Evolutionary conservation across 2,329 filamentous ascomycete genomes (phyloP), one percentile per base, ranked within the genome.

Genomic region (Claviceps paspali): DNA sequence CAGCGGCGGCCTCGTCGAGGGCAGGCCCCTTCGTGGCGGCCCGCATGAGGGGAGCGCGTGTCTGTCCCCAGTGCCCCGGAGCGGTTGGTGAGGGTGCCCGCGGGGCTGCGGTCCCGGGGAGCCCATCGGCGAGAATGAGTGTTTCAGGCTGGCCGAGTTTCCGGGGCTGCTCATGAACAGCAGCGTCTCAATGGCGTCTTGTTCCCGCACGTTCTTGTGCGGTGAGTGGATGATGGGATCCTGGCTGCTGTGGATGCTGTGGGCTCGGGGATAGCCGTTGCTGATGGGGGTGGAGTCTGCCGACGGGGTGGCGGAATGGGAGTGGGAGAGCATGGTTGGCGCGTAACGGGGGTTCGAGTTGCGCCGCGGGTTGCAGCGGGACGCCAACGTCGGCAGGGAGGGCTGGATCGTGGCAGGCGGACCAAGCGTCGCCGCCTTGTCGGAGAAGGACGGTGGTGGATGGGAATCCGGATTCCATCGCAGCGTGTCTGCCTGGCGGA

Each of bases 141-240:
- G 70, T 43, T 73, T 73, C 47, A 78, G 56, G 42, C 73, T 76
- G 29, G 70, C 65, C 31, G 79, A 79, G 54, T 83, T 82, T 12
- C 78, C 78, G 0, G 81, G 81, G 43, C 79, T 83, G 49, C 82
- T 85, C 75, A 91, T 81, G 50, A 87, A 86, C 19, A 88, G 63
- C 18, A 91, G 59, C 1, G 81, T 80, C 51, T 87, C 82, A 33
- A 88, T 76, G 5, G 83, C 83, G 49, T 88, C 83, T 50, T 86
- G 81, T 51, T 91, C 83, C 29, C 39, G 32, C n/a, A 41, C 28
- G 18, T 41, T 41, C n/a, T 41, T 41, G n/a, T 38, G 39, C n/a
- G 39, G 39, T 14, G 39, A 41, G 32, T 32, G 30, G 3, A 41
- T 18, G 12, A 18, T 32, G 14, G 29, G 10, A 2, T 38, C 39